phyloP scores from a whole-genome alignment of 257 asterid species.

The Primulina huaijiensis region DNA sequence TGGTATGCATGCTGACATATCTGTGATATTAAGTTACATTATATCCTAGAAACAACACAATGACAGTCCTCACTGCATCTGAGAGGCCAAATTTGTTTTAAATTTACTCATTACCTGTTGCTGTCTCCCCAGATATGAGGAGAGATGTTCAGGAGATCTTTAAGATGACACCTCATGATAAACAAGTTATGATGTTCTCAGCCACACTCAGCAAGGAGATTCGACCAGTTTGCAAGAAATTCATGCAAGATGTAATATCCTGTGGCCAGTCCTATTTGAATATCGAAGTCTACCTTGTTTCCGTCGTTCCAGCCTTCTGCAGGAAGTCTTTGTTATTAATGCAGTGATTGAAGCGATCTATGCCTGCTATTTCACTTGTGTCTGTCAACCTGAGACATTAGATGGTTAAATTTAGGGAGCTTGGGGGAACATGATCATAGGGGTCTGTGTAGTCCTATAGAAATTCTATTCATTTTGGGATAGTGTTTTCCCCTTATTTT shows the following conservation, averaged over 20 bases:
- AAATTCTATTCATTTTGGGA: slow-evolving; percentile 20
- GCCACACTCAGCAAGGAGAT: background rate
- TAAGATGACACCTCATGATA: slow-evolving; percentile 57
- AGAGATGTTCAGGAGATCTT: slow-evolving; percentile 91
- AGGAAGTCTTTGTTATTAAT: slow-evolving; percentile 36
- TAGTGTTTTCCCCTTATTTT: slow-evolving; percentile 4
- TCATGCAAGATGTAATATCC: background rate
- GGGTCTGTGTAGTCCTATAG: slow-evolving; percentile 12
- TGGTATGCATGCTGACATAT: slow-evolving; percentile 22
- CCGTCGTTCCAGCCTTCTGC: slow-evolving; percentile 56
- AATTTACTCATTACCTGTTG: background rate
- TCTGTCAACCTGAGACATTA: slow-evolving; percentile 29
- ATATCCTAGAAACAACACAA: slow-evolving; percentile 21
- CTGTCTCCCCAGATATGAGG: slow-evolving; percentile 70
- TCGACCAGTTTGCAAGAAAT: background rate
- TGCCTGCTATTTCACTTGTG: slow-evolving; percentile 38
- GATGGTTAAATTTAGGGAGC: slow-evolving; percentile 30
- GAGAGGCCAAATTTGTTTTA: background rate
- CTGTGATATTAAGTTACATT: no score
- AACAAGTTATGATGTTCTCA: background rate
- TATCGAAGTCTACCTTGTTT: slow-evolving; percentile 50
- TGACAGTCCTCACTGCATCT: background rate
- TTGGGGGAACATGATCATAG: slow-evolving; percentile 22
- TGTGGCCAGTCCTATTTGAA: slow-evolving; percentile 35
- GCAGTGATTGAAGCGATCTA: slow-evolving; percentile 51